Base-by-base conservation (phyloP, 2,329 filamentous ascomycete species). In the Diaporthe sp. region DNA sequence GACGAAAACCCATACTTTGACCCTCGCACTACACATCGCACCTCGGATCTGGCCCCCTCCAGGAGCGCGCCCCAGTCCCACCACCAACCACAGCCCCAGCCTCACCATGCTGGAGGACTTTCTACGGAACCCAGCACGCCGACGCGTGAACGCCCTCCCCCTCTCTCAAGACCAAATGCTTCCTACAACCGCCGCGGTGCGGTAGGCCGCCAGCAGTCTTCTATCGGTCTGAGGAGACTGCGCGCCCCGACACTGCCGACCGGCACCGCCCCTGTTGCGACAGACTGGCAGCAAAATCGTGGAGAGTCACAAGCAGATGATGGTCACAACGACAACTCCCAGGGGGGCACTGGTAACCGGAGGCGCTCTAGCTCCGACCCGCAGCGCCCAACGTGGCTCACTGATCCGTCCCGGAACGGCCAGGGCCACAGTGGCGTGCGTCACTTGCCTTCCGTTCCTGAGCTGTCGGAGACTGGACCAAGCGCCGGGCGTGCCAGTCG, bases 361-460 rank as follows among this genome's bases (percentile, higher is more conserved):
- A 76, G 77, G 19, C 78, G 79, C 15, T 80, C 80, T 9, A 79
- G 78, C 62, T 80, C 80, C 5, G 80, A 80, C 22, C 80, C 79
- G 12, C 79, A 80, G 9, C 76, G 78, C 8, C 79, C 79, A 6
- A 49, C 67, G 15, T 75, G 78, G 80, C 53, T 78, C 74, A 39
- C 72, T 4, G 70, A 76, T 13, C 49, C 42, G 4, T 31, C 58
- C 44, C 62, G 49, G 13, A 25, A 49, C 25, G n/a, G 34, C 17
- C 65, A 57, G 37, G 25, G 42, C 51, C 46, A 31, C 6, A 49
- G 28, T 22, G 46, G 42, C 22, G 55, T 76, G 39, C 62, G 62
- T 3, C 68, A 57, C 28, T 58, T 77, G 49, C 72, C 76, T 7
- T 74, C 68, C 17, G 76, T 77, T 1, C 76, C 76, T 42, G 76